phyloP scores from a whole-genome alignment of 805 yeast species.

The Diddensiella transvaalensis region DNA sequence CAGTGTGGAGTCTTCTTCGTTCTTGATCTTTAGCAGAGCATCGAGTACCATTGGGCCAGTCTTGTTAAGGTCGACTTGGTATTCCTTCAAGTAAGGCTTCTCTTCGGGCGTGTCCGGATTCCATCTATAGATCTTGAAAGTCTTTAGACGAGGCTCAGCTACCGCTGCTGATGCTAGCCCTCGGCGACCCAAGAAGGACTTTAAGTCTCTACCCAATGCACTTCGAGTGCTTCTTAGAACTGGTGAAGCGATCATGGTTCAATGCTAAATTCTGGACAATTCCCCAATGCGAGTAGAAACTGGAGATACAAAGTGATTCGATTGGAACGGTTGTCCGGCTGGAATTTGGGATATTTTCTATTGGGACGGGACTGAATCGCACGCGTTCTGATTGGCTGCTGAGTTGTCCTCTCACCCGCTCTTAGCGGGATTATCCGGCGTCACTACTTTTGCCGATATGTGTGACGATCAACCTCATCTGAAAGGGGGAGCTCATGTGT shows the following conservation, averaged over 20 bases:
- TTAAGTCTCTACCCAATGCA: background rate
- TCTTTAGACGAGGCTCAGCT: slow-evolving; percentile 62
- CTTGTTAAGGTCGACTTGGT: slow-evolving; percentile 78
- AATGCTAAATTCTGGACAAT: too few relatives aligned
- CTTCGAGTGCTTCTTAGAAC: background rate
- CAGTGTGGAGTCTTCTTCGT: slow-evolving; percentile 92
- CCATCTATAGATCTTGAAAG: slow-evolving; percentile 96
- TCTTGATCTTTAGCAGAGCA: slow-evolving; percentile 89
- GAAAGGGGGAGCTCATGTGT: too few relatives aligned
- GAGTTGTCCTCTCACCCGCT: too few relatives aligned
- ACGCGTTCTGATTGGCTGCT: background rate
- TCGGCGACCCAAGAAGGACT: slow-evolving; percentile 1
- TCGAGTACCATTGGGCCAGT: slow-evolving; percentile 99
- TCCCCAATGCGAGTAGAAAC: too few relatives aligned
- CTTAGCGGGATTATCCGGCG: too few relatives aligned
- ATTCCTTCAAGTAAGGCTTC: slow-evolving; percentile 82
- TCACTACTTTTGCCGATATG: too few relatives aligned
- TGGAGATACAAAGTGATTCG: background rate
- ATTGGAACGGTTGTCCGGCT: background rate
- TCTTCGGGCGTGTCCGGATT: slow-evolving; percentile 93
- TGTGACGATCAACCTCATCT: too few relatives aligned
- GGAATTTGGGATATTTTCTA: background rate
- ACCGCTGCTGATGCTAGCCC: slow-evolving; percentile 41
- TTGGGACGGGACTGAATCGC: background rate
- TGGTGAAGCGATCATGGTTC: background rate